These are phyloP conservation scores for Salicornia ramosissima DNA, from an alignment of 148 eudicot species.

Conservation along the genomic window DNA sequence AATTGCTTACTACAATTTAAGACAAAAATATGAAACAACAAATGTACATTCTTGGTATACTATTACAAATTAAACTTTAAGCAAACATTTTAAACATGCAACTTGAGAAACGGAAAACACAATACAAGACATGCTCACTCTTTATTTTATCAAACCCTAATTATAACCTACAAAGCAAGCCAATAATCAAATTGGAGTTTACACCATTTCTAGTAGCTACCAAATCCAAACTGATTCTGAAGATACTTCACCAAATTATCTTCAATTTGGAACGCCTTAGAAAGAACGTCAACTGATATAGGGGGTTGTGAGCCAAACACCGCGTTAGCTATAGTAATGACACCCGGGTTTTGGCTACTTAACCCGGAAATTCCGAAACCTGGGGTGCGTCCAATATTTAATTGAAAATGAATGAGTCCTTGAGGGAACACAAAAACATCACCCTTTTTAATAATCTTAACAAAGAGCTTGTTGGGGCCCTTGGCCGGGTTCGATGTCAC, in stretches of 20 bases:
- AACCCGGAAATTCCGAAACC: constrained; percentile 23
- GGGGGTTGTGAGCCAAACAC: constrained; percentile 27
- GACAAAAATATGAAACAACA: too few species aligned
- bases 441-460: constrained; percentile 25
- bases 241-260: constrained; percentile 5
- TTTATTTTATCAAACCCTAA: constrained; percentile 30
- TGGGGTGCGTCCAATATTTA: constrained; percentile 17
- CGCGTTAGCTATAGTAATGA: constrained; percentile 24
- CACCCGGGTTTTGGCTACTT: constrained; percentile 34
- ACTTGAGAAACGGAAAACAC: too few species aligned
- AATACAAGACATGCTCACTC: too few species aligned
- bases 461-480: constrained; percentile 18
- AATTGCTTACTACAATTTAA: too few species aligned
- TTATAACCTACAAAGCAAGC: too few species aligned
- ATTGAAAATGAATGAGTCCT: constrained; percentile 35
- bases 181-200: too few species aligned
- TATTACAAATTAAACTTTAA: too few species aligned
- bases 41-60: too few species aligned
- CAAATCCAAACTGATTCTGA: constrained; percentile 14
- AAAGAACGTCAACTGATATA: constrained; percentile 20
- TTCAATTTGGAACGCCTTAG: constrained; percentile 26
- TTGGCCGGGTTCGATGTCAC: constrained; percentile 25
- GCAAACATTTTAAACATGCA: too few species aligned
- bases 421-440: constrained; percentile 31
- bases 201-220: neutral